Evolutionary conservation across 306 rosid species (phyloP).

Genomic region (Acmispon strigosus): DNA sequence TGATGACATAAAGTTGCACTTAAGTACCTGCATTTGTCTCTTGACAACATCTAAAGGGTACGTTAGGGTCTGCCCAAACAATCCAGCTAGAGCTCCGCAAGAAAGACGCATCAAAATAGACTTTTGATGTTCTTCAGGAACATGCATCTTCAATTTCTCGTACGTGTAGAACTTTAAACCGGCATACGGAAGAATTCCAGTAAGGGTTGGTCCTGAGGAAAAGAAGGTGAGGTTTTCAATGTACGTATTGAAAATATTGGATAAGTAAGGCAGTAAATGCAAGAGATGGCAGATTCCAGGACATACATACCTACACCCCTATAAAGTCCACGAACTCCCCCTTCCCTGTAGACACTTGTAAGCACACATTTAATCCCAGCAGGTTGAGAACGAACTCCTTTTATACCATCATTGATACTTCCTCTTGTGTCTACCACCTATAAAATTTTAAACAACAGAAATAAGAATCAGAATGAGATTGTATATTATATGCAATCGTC

Average conservation of each 20-base stretch:
- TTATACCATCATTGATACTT: conserved; percentile 33
- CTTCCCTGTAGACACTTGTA: conserved; percentile 60
- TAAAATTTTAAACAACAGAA: conserved; percentile 4
- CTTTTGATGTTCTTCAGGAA: conserved; percentile 81
- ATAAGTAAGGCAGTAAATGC: not conserved
- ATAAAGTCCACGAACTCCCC: conserved; percentile 80
- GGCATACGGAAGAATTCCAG: conserved; percentile 92
- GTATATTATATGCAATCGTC: not conserved
- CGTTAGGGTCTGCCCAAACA: conserved; percentile 92
- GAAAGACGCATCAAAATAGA: conserved; percentile 75
- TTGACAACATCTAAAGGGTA: conserved; percentile 95
- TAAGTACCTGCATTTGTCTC: conserved; percentile 94
- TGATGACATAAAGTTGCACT: not conserved
- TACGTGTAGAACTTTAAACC: conserved; percentile 89
- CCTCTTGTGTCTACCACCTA: conserved; percentile 58
- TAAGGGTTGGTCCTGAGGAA: conserved; percentile 74
- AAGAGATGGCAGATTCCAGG: conserved; percentile 1
- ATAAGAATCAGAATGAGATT: not conserved
- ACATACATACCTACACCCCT: conserved; percentile 74
- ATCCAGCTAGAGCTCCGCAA: conserved; percentile 95
- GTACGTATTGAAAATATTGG: conserved; percentile 1
- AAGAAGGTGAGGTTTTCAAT: not conserved
- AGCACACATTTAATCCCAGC: conserved; percentile 72
- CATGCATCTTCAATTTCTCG: conserved; percentile 67
- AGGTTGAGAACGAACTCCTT: conserved; percentile 38